Conservation (phyloP, 371 early-diverging fungal species). For the Basidiobolus heterosporus region DNA sequence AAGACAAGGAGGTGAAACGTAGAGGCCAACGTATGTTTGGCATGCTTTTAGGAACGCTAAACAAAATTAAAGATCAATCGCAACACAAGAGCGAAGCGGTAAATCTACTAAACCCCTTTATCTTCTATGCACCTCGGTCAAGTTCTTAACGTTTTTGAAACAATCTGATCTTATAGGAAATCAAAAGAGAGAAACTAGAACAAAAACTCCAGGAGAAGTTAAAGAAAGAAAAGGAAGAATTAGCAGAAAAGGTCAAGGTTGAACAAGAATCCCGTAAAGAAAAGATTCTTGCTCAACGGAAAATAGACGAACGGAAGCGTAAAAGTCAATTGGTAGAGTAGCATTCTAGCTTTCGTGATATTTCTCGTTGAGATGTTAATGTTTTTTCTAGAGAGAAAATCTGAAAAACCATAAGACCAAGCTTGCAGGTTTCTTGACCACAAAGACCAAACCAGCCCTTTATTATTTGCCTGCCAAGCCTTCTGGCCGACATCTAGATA, state of each 20-base stretch:
- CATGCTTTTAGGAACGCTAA: constrained; percentile 30
- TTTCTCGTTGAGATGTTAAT: constrained; percentile 1
- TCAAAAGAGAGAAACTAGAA: constrained; percentile 27
- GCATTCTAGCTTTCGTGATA: background rate
- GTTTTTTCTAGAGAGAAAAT: constrained; percentile 1
- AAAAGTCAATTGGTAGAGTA: constrained; percentile 7
- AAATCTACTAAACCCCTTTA: constrained; percentile 6
- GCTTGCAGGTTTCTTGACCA: constrained; percentile 20
- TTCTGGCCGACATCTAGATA: constrained; percentile 11
- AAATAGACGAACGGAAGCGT: constrained; percentile 15
- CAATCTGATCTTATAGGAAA: constrained; percentile 16
- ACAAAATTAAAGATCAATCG: constrained; percentile 32
- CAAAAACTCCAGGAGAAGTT: constrained; percentile 26
- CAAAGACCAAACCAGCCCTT: constrained; percentile 21
- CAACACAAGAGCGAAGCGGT: constrained; percentile 27
- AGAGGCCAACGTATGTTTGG: constrained; percentile 38
- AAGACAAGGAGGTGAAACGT: constrained; percentile 11
- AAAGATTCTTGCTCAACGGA: constrained; percentile 8
- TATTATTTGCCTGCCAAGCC: constrained; percentile 28
- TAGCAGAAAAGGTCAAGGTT: constrained; percentile 18
- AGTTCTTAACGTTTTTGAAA: background rate
- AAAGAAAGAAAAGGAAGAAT: constrained; percentile 21
- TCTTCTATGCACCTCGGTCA: no score
- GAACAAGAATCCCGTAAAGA: constrained; percentile 22
- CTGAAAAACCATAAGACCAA: constrained; percentile 8